phyloP scores from a whole-genome alignment of 2,329 filamentous ascomycete species.

The Corynespora cassiicola region DNA sequence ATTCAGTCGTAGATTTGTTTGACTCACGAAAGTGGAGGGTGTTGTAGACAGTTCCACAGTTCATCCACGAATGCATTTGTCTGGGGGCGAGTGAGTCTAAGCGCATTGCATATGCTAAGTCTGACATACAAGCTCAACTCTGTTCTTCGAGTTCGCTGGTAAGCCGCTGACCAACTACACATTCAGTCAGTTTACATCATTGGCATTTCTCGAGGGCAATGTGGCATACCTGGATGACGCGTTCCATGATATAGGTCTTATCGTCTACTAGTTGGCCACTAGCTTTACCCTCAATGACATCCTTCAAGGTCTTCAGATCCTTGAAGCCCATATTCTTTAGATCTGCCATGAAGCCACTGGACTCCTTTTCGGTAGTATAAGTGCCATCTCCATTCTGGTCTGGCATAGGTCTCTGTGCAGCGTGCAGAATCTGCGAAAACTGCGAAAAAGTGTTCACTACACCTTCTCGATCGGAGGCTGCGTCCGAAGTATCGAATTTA shows the following conservation, averaged over 20 bases:
- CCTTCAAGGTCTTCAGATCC: constrained; percentile 53
- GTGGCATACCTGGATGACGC: constrained; percentile 61
- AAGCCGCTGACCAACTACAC: constrained; percentile 53
- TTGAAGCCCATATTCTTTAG: constrained; percentile 61
- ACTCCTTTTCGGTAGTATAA: no score
- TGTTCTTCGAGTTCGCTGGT: constrained; percentile 57
- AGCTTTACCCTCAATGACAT: constrained; percentile 68
- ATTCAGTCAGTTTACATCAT: no score
- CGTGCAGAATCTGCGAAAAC: constrained; percentile 20
- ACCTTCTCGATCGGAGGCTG: constrained; percentile 9
- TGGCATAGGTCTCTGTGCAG: constrained; percentile 17
- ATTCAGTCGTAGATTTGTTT: constrained; percentile 49
- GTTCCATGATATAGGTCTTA: constrained; percentile 49
- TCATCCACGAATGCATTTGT: constrained; percentile 60
- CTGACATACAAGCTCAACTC: no score
- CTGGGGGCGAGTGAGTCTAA: no score
- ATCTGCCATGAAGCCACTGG: no score
- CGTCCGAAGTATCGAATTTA: no score
- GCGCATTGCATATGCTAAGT: no score
- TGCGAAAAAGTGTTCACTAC: constrained; percentile 12
- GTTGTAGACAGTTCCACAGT: constrained; percentile 61
- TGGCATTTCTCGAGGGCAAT: no score
- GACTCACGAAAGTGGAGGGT: constrained; percentile 58
- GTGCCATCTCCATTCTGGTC: constrained; percentile 30
- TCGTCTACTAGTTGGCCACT: constrained; percentile 73